Conservation (phyloP, 202 grass and related monocot species). For the Setaria viridis region DNA sequence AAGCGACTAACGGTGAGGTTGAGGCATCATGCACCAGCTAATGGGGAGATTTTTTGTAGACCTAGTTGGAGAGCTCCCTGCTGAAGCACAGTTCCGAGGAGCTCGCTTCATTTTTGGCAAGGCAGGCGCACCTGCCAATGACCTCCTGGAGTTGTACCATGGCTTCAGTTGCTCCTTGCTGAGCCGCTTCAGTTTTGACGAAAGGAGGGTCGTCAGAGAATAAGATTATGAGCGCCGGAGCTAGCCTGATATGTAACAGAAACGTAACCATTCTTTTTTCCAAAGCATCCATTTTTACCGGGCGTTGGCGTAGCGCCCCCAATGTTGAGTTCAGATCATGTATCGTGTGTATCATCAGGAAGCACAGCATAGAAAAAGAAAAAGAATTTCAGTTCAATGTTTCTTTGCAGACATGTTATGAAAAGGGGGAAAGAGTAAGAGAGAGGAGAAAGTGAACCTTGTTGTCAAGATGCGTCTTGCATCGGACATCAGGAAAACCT, state of each 20-base stretch:
- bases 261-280: conserved; percentile 41
- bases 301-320: neutral
- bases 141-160: neutral
- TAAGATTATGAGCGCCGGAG: conserved; percentile 20
- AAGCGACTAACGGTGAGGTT: conserved; percentile 45
- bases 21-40: conserved; percentile 55
- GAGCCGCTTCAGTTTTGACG: conserved; percentile 30
- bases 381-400: neutral
- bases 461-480: no score
- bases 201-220: conserved; percentile 32
- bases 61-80: neutral
- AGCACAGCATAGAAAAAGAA: neutral
- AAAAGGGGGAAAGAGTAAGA: neutral
- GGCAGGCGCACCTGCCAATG: neutral
- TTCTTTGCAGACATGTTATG: neutral
- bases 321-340: neutral
- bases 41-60: neutral
- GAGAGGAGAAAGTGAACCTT: neutral
- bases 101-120: conserved; percentile 7
- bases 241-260: conserved; percentile 44
- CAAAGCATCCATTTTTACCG: conserved; percentile 16
- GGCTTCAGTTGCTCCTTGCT: neutral
- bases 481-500: no score
- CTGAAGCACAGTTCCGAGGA: conserved; percentile 28
- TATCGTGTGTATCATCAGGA: conserved; percentile 16